Evolutionary conservation across 2,329 filamentous ascomycete species (phyloP), one percentile per base, ranked within the genome.

Genomic region (Fusarium neocosmosporiellum): DNA sequence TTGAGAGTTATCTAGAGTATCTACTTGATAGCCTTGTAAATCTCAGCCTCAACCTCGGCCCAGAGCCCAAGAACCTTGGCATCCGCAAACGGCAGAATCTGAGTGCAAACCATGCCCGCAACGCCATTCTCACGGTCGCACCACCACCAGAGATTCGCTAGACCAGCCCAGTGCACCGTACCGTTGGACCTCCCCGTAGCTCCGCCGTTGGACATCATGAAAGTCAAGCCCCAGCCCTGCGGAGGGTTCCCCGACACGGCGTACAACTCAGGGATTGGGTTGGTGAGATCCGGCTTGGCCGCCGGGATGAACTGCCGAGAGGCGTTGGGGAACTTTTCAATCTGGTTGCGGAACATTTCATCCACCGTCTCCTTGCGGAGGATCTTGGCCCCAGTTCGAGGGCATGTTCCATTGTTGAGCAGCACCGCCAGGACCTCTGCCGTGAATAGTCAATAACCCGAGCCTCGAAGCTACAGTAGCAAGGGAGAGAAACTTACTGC

Each of bases 101-200:
- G 88, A 4, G 82, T 81, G 39, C 82, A 83, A 3, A 89, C 79
- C 10, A 89, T 84, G 0, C 87, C 88, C 0, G 85, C 89, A 48
- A 91, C 81, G 0, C 88, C 89, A 64, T 85, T 87, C 76, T 90
- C 88, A 8, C 88, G 81, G 78, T 92, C 90, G 36, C 83, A 83
- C 89, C 89, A 92, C 89, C 89, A 92, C 75, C 84, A 92, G 34
- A 88, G 73, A 76, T 92, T 92, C 5, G 88, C 79, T 33, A 92
- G 73, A 0, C 90, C 90, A 2, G 87, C 87, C 90, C 90, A 92
- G 75, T 83, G 85, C 0, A 75, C 86, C 0, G 88, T 90, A 3
- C 83, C 81, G 3, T 71, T 79, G 0, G 87, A 87, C 10, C 89
- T 83, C 0, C 90, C 89, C 4, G 89, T 89, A 1, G 78, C 72